Conservation (phyloP, 2,329 filamentous ascomycete species). For the Sporothrix pseudoabietina region DNA sequence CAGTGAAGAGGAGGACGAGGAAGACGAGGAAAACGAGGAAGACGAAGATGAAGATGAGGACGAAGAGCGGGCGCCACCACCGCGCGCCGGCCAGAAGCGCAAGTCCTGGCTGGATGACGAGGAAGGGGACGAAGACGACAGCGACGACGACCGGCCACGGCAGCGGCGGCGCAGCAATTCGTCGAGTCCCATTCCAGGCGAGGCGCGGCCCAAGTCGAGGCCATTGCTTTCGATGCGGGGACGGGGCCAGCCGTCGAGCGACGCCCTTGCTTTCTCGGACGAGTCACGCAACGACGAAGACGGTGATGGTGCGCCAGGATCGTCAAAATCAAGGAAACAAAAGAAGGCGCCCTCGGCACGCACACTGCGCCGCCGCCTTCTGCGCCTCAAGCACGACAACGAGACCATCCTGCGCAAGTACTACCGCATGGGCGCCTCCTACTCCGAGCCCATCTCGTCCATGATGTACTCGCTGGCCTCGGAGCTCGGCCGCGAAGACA, state of each 20-base stretch:
- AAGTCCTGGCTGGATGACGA: constrained; percentile 77
- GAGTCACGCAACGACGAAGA: constrained; percentile 52
- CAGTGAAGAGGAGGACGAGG: constrained; percentile 64
- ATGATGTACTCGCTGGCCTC: constrained; percentile 94
- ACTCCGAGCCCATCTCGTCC: constrained; percentile 91
- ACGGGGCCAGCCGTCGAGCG: constrained; percentile 50
- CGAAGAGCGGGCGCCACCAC: background rate
- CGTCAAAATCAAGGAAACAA: constrained; percentile 38
- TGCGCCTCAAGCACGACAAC: constrained; percentile 75
- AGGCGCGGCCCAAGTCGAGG: constrained; percentile 63
- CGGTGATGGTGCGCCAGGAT: constrained; percentile 36
- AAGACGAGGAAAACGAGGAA: constrained; percentile 68
- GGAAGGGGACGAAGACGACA: constrained; percentile 71
- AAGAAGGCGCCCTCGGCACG: constrained; percentile 63
- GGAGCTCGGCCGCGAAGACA: constrained; percentile 93
- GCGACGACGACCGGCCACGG: constrained; percentile 72
- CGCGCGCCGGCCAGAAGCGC: constrained; percentile 51
- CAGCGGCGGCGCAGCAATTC: constrained; percentile 88
- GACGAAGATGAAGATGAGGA: constrained; percentile 56
- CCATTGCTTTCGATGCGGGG: constrained; percentile 61
- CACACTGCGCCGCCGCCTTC: constrained; percentile 69
- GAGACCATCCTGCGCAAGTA: constrained; percentile 77
- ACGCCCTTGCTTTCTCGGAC: constrained; percentile 56
- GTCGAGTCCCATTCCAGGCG: constrained; percentile 67
- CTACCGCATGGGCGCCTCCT: constrained; percentile 84